These are phyloP conservation scores for Knufia petricola DNA, from an alignment of 2,329 filamentous ascomycete genomes.

Conservation along the genomic window DNA sequence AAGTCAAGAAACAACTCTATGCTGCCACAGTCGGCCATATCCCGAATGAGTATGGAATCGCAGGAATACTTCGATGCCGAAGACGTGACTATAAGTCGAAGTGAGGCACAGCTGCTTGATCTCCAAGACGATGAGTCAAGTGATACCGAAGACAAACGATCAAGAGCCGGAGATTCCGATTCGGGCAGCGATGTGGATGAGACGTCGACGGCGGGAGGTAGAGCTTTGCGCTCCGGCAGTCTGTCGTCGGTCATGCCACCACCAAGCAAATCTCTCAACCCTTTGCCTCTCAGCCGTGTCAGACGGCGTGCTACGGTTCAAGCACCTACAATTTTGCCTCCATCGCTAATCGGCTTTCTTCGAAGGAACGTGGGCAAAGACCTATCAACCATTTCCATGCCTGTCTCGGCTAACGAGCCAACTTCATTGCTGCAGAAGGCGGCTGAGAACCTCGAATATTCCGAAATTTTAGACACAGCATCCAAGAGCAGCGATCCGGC, in stretches of 20 bases:
- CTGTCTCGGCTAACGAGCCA: conserved; percentile 91
- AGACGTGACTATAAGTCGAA: conserved; percentile 41
- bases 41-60: conserved; percentile 68
- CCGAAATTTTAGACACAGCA: conserved; percentile 69
- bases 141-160: conserved; percentile 36
- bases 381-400: conserved; percentile 93
- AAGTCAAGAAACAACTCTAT: conserved; percentile 59
- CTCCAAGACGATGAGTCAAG: conserved; percentile 54
- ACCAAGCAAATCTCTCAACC: conserved; percentile 64
- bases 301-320: conserved; percentile 61
- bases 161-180: conserved; percentile 52
- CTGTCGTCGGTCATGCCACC: conserved; percentile 56
- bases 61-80: conserved; percentile 95
- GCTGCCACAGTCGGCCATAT: conserved; percentile 43
- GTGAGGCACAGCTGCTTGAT: conserved; percentile 58
- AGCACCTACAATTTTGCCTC: conserved; percentile 66
- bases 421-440: conserved; percentile 78
- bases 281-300: conserved; percentile 62
- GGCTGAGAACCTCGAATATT: conserved; percentile 86
- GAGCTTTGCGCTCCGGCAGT: conserved; percentile 26
- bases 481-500: conserved; percentile 45
- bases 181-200: conserved; percentile 52
- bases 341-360: conserved; percentile 85
- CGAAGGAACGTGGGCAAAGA: conserved; percentile 98
- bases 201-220: conserved; percentile 26